These are phyloP conservation scores for Karstenula rhodostoma DNA, from an alignment of 2,329 filamentous ascomycete genomes.

Conservation along the genomic window DNA sequence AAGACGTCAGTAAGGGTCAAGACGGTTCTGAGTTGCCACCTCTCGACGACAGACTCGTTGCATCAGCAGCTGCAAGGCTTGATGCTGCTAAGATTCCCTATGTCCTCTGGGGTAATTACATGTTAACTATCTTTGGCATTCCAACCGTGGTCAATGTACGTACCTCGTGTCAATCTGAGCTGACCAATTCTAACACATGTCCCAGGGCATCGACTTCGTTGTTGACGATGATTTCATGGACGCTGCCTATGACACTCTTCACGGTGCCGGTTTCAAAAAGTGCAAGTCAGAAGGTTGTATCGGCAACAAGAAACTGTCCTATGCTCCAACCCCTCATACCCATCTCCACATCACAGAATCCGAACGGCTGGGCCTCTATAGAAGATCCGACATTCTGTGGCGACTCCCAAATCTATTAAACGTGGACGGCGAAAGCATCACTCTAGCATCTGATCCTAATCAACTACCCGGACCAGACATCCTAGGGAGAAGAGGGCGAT, in stretches of 20 bases:
- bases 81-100: no score
- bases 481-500: not conserved
- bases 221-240: no score
- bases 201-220: no score
- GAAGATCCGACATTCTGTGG: not conserved
- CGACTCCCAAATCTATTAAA: slow-evolving; percentile 4
- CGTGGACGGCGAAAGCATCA: not conserved
- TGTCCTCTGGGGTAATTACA: no score
- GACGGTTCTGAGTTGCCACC: no score
- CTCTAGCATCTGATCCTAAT: slow-evolving; percentile 2
- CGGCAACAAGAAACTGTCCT: not conserved
- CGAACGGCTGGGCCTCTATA: not conserved
- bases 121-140: no score
- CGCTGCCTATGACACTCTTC: not conserved
- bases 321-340: not conserved
- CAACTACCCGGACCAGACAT: slow-evolving; percentile 2
- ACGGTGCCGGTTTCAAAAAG: not conserved
- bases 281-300: not conserved
- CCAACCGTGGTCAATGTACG: no score
- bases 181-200: no score
- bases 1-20: no score
- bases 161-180: no score
- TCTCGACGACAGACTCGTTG: no score
- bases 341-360: slow-evolving; percentile 1
- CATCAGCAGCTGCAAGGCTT: no score